Conservation (phyloP, 2,329 filamentous ascomycete species). For the Cladorrhinum sp. region DNA sequence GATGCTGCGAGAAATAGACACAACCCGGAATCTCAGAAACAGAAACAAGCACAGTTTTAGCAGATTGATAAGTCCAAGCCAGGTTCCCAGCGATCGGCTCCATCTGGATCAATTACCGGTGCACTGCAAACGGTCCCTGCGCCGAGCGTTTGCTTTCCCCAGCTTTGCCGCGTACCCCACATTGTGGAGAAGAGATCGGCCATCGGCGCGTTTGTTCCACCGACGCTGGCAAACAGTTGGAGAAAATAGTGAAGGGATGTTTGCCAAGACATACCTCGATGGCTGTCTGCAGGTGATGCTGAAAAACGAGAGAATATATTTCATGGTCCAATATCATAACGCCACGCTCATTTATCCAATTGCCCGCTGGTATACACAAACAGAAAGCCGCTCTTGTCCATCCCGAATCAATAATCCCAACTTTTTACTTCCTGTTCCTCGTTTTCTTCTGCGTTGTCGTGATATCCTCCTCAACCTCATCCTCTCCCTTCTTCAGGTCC, state of each 20-base stretch:
- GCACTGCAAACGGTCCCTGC: not conserved
- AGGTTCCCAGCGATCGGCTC: not conserved
- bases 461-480: slow-evolving; percentile 76
- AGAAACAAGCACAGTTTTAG: not conserved
- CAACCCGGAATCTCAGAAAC: not conserved
- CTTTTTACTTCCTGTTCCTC: slow-evolving; percentile 48
- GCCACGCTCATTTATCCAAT: not conserved
- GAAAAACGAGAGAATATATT: too few species aligned
- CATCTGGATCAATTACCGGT: not conserved
- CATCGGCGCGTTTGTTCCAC: not conserved
- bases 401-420: not conserved
- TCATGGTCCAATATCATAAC: not conserved
- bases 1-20: not conserved
- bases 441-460: slow-evolving; percentile 60
- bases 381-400: not conserved
- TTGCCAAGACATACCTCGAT: too few species aligned
- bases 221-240: not conserved
- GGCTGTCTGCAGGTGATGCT: too few species aligned
- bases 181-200: not conserved
- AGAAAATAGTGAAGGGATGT: too few species aligned
- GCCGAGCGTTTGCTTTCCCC: not conserved
- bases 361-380: slow-evolving; percentile 1
- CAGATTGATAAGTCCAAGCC: not conserved
- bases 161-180: not conserved
- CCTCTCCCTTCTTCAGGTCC: slow-evolving; percentile 76